These are phyloP conservation scores for Porogramme epimiltina DNA, from an alignment of 1,284 basidiomycete species.

Conservation along the genomic window DNA sequence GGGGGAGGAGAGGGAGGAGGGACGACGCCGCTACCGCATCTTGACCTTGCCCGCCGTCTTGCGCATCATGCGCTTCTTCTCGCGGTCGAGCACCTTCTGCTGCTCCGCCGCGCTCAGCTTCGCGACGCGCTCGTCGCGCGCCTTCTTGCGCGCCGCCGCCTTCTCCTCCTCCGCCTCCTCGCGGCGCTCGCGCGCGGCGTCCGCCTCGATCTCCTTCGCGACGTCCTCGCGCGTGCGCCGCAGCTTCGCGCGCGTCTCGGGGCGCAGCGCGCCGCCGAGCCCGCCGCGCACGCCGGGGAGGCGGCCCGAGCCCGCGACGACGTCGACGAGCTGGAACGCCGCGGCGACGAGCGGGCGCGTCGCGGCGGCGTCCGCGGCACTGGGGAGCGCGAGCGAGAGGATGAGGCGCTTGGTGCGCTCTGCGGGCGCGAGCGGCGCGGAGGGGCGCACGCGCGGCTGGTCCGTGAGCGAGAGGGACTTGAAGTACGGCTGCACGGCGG, in stretches of 20 bases:
- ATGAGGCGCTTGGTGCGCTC: constrained; percentile 72
- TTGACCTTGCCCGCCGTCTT: constrained; percentile 69
- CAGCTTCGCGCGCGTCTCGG: constrained; percentile 81
- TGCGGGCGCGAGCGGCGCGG: constrained; percentile 44
- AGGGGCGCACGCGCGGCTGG: constrained; percentile 75
- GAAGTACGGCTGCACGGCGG: constrained; percentile 73
- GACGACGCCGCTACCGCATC: constrained; percentile 48
- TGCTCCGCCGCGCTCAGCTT: constrained; percentile 81
- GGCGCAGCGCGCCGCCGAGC: constrained; percentile 51
- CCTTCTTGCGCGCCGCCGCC: constrained; percentile 74
- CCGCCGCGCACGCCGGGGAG: constrained; percentile 25
- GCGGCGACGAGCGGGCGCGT: constrained; percentile 66
- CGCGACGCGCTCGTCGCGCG: constrained; percentile 63
- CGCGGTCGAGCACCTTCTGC: constrained; percentile 81
- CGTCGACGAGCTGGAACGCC: constrained; percentile 75
- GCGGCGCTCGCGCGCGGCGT: constrained; percentile 68
- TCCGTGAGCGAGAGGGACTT: constrained; percentile 83
- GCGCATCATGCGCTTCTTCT: constrained; percentile 68
- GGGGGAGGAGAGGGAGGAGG: not conserved
- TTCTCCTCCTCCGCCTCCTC: constrained; percentile 75
- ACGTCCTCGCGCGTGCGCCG: constrained; percentile 71
- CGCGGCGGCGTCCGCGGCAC: constrained; percentile 48
- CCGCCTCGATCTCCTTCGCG: constrained; percentile 67
- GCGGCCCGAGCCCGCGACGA: constrained; percentile 51
- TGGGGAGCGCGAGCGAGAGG: constrained; percentile 65